These are phyloP conservation scores for Globisporangium recalcitrans DNA, from an alignment of 352 stramenopile species.

Conservation along the genomic window DNA sequence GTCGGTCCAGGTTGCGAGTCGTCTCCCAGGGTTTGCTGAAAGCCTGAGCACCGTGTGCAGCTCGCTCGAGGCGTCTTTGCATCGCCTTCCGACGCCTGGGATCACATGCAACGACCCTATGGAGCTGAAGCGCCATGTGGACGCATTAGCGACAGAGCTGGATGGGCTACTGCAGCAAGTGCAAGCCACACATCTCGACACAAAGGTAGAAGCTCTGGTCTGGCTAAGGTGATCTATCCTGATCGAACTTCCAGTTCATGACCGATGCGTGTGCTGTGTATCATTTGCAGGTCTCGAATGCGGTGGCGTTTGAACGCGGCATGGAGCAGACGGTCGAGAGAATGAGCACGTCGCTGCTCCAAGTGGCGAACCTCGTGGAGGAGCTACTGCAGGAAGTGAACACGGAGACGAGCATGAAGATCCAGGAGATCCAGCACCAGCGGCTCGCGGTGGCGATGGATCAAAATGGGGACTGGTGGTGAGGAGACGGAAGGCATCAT, in stretches of 20 bases:
- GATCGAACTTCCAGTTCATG: not conserved
- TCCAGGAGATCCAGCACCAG: conserved; percentile 37
- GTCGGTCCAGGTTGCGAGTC: conserved; percentile 22
- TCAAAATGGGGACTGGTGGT: conserved; percentile 4
- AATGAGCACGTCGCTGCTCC: conserved; percentile 26
- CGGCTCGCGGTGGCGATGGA: conserved; percentile 9
- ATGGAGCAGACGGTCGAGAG: conserved; percentile 28
- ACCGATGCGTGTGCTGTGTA: not conserved
- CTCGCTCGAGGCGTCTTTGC: conserved; percentile 30
- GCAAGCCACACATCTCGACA: conserved; percentile 16
- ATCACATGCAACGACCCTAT: conserved; percentile 17
- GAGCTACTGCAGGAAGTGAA: conserved; percentile 33
- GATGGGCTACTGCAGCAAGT: conserved; percentile 28
- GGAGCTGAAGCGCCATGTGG: conserved; percentile 30
- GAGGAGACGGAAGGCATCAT: not conserved
- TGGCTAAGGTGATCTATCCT: not conserved
- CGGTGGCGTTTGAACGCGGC: conserved; percentile 22
- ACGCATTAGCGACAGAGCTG: conserved; percentile 22
- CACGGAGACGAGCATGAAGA: conserved; percentile 33
- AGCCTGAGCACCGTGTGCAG: conserved; percentile 22
- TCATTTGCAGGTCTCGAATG: conserved; percentile 23
- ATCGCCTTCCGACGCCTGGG: conserved; percentile 31
- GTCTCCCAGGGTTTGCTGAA: conserved; percentile 15
- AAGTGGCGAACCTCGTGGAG: conserved; percentile 32
- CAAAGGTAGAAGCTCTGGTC: conserved; percentile 22